Evolutionary conservation across 345 rosid species (phyloP), one percentile per base, ranked within the genome.

Genomic region (Corchorus olitorius): DNA sequence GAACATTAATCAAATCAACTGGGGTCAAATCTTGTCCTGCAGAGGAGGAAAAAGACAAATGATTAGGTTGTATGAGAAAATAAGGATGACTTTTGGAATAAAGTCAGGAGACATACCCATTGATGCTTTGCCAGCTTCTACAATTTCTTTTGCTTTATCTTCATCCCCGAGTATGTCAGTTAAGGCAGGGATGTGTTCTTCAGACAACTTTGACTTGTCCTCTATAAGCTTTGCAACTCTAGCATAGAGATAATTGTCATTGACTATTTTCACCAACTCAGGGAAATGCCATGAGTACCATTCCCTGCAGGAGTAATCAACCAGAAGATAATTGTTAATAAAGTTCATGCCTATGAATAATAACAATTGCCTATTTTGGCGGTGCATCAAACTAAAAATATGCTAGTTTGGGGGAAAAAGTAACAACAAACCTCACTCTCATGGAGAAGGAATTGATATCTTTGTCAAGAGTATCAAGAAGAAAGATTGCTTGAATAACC

Each of bases 221-320:
- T 88, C 92, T 64, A 88, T 88, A 63, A 81, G 72, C 81, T 84
- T 90, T 6, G 92, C 88, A 65, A 90, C 86, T 8, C 86, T 84
- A 63, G 92, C 90, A 58, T 85, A 88, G 8, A 91, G 89, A 82
- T 93, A 92, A 83, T 96, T 96, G 86, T 96, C 99, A 72, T 86
- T 94, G 77, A 96, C 94, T 58, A 96, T 92, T 89, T 96, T 96
- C 64, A 86, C 97, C 62, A 96, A 78, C 74, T 96, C 97, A 10
- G 98, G 99, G 82, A 96, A 96, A 77, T 96, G 99, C 98, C 98
- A 93, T 15, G 98, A 94, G 77, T 96, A 96, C 98, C 97, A 96
- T 84, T 96, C 99, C 74, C 99, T 96, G 88, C 76, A 78, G 22
- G 22, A 80, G 33, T 49, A 48, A 78, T n/a, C 73, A 54, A 37